A percentile compares a stretch with the other conserved stretches of the same genome.
Conservation (phyloP, 2,329 filamentous ascomycete species). For the Aphanoascus verrucosus region DNA sequence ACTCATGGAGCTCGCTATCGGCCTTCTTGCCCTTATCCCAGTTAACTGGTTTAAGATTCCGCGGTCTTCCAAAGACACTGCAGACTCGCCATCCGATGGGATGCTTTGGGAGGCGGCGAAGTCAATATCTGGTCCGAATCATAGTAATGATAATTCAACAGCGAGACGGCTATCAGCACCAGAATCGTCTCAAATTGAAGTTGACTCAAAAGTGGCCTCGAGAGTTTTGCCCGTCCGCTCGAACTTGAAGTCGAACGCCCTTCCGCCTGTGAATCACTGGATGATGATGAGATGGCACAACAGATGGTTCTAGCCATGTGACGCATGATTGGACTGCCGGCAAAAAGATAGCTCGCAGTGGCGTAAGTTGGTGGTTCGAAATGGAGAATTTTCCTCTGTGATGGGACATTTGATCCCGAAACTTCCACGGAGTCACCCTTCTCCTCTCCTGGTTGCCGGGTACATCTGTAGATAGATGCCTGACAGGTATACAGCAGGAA, state of each 20-base stretch:
- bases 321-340: not conserved
- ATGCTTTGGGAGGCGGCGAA: not conserved
- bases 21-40: not conserved
- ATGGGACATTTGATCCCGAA: not conserved
- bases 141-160: no score
- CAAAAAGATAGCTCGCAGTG: not conserved
- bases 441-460: not conserved
- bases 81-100: not conserved
- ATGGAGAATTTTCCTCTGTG: not conserved
- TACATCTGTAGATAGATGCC: not conserved
- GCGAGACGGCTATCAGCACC: not conserved
- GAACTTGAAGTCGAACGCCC: no score
- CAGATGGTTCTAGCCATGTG: not conserved
- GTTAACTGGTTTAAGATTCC: slow-evolving; percentile 6
- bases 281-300: not conserved
- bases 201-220: no score
- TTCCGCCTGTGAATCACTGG: not conserved
- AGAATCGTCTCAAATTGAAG: not conserved
- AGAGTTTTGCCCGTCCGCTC: no score
- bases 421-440: not conserved
- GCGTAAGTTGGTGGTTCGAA: not conserved
- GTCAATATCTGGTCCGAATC: not conserved
- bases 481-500: slow-evolving; percentile 4
- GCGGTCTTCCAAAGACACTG: slow-evolving; percentile 1
- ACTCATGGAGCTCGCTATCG: not conserved